Percentiles rank a stretch among this genome's conserved stretches.
phyloP scores from a whole-genome alignment of 2,329 filamentous ascomycete species.

The Sporothrix phasma region DNA sequence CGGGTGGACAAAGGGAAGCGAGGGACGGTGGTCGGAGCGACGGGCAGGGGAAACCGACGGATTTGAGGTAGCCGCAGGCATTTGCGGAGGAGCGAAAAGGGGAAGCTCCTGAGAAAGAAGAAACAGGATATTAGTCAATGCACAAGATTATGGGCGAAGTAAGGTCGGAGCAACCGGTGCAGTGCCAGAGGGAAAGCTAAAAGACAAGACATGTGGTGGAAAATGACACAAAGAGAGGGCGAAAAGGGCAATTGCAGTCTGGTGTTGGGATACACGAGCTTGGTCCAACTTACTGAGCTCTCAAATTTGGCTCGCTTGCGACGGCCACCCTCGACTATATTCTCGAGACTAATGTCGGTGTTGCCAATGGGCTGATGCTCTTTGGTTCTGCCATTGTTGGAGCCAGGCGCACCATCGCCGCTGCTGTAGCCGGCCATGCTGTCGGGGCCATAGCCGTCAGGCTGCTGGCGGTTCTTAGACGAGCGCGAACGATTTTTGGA shows the following conservation, averaged over 20 bases:
- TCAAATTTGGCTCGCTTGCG: constrained; percentile 92
- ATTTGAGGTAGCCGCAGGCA: constrained; percentile 89
- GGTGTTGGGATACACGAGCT: constrained; percentile 1
- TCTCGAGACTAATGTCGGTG: constrained; percentile 95
- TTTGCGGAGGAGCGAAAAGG: constrained; percentile 86
- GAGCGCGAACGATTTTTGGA: constrained; percentile 58
- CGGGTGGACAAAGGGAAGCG: constrained; percentile 65
- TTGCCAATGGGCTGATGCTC: constrained; percentile 68
- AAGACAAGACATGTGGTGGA: too few relatives aligned
- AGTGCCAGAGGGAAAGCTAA: background rate
- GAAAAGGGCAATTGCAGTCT: background rate
- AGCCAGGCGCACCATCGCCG: constrained; percentile 70
- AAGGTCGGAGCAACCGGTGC: too few relatives aligned
- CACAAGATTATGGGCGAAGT: too few relatives aligned
- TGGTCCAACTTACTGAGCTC: constrained; percentile 70
- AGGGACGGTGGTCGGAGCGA: constrained; percentile 60
- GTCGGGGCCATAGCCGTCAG: constrained; percentile 48
- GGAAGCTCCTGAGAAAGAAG: constrained; percentile 67
- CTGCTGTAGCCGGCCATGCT: constrained; percentile 71
- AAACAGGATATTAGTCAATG: constrained; percentile 3
- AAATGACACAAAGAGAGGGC: background rate
- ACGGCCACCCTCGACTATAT: constrained; percentile 93
- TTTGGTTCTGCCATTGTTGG: constrained; percentile 65
- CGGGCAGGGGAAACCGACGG: constrained; percentile 92
- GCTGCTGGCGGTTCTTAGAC: constrained; percentile 38